Conservation (phyloP, 148 eudicot genomes). For the Hydrangea macrophylla region DNA sequence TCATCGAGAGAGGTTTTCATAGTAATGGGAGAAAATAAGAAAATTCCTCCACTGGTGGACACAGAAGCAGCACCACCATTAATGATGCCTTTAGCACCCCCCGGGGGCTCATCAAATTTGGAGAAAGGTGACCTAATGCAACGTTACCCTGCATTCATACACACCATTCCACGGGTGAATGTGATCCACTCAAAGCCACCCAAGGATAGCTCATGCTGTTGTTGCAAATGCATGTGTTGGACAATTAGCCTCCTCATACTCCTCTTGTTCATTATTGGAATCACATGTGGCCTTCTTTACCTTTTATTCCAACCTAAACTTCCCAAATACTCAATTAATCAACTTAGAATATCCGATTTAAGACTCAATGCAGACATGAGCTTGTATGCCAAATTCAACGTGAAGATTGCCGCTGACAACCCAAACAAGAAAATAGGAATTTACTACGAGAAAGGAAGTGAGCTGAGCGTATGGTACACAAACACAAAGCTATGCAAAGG, state of each 20-base stretch:
- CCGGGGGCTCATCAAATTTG: slow-evolving; percentile 4
- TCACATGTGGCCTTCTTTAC: slow-evolving; percentile 47
- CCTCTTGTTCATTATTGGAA: slow-evolving; percentile 37
- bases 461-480: slow-evolving; percentile 69
- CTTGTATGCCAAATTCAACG: slow-evolving; percentile 73
- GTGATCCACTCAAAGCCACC: slow-evolving; percentile 22
- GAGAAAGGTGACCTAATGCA: slow-evolving; percentile 1
- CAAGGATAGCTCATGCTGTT: slow-evolving; percentile 21
- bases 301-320: slow-evolving; percentile 63
- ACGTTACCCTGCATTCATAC: background rate
- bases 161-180: slow-evolving; percentile 12
- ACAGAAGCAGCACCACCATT: slow-evolving; percentile 20
- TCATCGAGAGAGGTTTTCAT: no score
- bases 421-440: slow-evolving; percentile 85
- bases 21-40: slow-evolving; percentile 26
- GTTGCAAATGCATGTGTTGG: slow-evolving; percentile 61
- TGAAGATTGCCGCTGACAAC: slow-evolving; percentile 65
- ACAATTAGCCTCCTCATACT: slow-evolving; percentile 45
- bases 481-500: slow-evolving; percentile 70
- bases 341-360: slow-evolving; percentile 58
- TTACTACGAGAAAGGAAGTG: slow-evolving; percentile 71
- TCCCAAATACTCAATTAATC: slow-evolving; percentile 73
- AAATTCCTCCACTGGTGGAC: slow-evolving; percentile 31
- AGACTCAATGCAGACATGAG: slow-evolving; percentile 66
- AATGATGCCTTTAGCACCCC: no score